Base-by-base conservation (phyloP, 176 grass and related monocot genomes). In the Oryza rufipogon region DNA sequence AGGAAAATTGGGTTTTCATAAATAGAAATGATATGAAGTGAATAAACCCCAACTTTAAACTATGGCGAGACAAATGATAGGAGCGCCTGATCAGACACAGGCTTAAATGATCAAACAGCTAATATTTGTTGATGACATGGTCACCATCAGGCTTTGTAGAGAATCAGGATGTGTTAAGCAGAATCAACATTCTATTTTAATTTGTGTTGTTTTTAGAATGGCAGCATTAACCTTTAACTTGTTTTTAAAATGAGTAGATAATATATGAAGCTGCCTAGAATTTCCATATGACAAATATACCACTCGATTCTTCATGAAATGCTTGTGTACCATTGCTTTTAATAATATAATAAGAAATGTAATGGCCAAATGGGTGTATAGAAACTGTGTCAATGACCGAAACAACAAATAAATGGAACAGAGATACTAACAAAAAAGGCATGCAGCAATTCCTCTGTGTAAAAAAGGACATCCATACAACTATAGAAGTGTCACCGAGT, bases 31-130 rank as follows among this genome's bases (percentile, higher is more conserved):
- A 34, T 71, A 19, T 64, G 51, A 78, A 28, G 67, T 51, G 20
- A 66, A 71, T 45, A 46, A 48, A 58, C 14, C 7, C 47, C 14
- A 42, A 38, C 33, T 36, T 34, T 26, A 15, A 64, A 60, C 33
- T n/a, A 61, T 8, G 1, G 13, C 5, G 17, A 32, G 19, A 4
- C 58, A 63, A 58, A 19, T 63, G 19, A n/a, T 66, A 56, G 28
- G 9, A 45, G 4, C 15, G 32, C 74, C 23, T 7, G 5, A 58
- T 22, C 83, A 60, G 46, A 68, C 30, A 41, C 44, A 39, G 5
- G 42, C 38, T 39, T 32, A 54, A 81, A 71, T 71, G 70, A 82
- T 30, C 49, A 42, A 44, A 82, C n/a, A 61, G 68, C 36, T 32
- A 76, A 7, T 52, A 25, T 65, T 68, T 70, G 5, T 13, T 19